Evolutionary conservation across 2,329 filamentous ascomycete species (phyloP).

Genomic region (Pezicula neosporulosa): DNA sequence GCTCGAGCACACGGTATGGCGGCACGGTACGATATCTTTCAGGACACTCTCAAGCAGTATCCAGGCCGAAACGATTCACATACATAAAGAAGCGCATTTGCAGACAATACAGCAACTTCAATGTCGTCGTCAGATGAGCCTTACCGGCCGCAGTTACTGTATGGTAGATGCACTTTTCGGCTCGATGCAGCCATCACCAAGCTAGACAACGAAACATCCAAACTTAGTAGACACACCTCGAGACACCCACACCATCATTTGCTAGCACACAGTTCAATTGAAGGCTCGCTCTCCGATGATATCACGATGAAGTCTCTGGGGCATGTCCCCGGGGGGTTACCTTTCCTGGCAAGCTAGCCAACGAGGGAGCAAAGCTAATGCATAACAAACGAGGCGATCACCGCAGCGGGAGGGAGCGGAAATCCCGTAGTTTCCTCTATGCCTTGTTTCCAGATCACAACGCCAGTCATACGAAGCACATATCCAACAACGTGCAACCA

Average conservation of each 20-base stretch:
- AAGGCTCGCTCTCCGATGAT: not conserved
- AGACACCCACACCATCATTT: too few species aligned
- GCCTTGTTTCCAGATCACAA: conserved; percentile 1
- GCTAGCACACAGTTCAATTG: too few species aligned
- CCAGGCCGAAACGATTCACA: too few species aligned
- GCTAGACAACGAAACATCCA: too few species aligned
- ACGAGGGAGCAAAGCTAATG: conserved; percentile 1
- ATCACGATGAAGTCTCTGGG: not conserved
- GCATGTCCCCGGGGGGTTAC: not conserved
- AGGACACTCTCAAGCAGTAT: too few species aligned
- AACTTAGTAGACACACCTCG: too few species aligned
- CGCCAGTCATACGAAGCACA: not conserved
- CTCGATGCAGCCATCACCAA: too few species aligned
- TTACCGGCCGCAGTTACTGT: too few species aligned
- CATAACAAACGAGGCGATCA: conserved; percentile 2
- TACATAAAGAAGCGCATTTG: too few species aligned
- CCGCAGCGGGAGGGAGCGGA: conserved; percentile 1
- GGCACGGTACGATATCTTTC: not conserved
- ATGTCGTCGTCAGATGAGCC: too few species aligned
- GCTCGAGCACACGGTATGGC: not conserved
- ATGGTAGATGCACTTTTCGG: too few species aligned
- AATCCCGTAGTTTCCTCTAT: not conserved
- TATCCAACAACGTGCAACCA: not conserved
- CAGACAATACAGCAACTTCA: too few species aligned
- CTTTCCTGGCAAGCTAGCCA: not conserved